These are phyloP conservation scores for Maudiozyma saulgeensis DNA, from an alignment of 805 yeast species.

Conservation along the genomic window DNA sequence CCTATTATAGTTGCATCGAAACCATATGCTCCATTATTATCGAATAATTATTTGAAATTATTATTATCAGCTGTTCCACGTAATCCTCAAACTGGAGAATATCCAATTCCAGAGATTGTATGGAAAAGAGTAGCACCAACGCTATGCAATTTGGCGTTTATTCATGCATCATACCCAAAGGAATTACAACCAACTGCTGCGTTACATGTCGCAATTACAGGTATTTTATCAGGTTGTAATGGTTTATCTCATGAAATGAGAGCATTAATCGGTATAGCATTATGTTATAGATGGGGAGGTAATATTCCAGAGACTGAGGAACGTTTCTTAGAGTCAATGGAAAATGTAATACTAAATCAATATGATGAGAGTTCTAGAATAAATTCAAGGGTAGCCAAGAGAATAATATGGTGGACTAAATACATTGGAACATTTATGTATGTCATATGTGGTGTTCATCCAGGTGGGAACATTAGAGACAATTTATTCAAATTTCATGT, in stretches of 20 bases:
- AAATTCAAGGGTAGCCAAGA: conserved; percentile 24
- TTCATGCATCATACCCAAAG: conserved; percentile 67
- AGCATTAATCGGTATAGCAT: conserved; percentile 61
- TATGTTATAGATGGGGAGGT: conserved; percentile 77
- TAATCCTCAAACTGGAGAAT: conserved; percentile 17
- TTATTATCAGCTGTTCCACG: conserved; percentile 50
- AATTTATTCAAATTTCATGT: conserved; percentile 42
- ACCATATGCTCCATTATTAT: conserved; percentile 64
- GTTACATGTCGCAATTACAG: conserved; percentile 60
- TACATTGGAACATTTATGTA: conserved; percentile 67
- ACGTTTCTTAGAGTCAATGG: conserved; percentile 36
- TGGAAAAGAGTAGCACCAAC: conserved; percentile 56
- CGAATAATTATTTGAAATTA: conserved; percentile 46
- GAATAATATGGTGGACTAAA: conserved; percentile 61
- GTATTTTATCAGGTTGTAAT: conserved; percentile 65
- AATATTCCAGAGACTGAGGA: conserved; percentile 53
- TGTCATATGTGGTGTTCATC: conserved; percentile 71
- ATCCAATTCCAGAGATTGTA: conserved; percentile 47
- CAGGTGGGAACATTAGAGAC: conserved; percentile 67
- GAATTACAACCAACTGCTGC: conserved; percentile 71
- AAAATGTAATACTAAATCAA: conserved; percentile 40
- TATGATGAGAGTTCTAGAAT: conserved; percentile 26
- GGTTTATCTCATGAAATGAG: conserved; percentile 65
- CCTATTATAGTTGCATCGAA: conserved; percentile 60
- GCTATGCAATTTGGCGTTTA: conserved; percentile 62